A percentile compares a stretch with the other conserved stretches of the same genome.
phyloP scores from a whole-genome alignment of 1,139 yeast genomes.

The Pichia sp. region DNA sequence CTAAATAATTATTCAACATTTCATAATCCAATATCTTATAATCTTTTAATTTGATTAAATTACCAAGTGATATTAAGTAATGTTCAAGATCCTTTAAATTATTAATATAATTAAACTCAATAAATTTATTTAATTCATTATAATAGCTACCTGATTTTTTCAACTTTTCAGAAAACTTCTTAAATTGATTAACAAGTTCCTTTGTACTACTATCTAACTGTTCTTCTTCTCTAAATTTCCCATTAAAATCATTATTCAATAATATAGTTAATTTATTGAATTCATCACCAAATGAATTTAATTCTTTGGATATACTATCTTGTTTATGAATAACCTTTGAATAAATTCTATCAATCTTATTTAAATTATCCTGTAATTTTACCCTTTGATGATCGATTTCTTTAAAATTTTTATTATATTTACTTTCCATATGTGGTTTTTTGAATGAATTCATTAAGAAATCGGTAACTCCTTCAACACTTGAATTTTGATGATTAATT shows the following conservation, averaged over 20 bases:
- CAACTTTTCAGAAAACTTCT: slow-evolving; percentile 48
- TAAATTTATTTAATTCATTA: slow-evolving; percentile 47
- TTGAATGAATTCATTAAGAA: slow-evolving; percentile 89
- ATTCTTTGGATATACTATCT: slow-evolving; percentile 66
- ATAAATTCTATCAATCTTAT: slow-evolving; percentile 73
- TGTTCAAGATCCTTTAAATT: slow-evolving; percentile 83
- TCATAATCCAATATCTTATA: slow-evolving; percentile 89
- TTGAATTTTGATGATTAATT: slow-evolving; percentile 8
- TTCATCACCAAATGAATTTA: slow-evolving; percentile 64
- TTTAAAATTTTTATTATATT: slow-evolving; percentile 68
- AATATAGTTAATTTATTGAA: slow-evolving; percentile 61
- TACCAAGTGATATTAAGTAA: slow-evolving; percentile 71
- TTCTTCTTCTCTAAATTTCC: slow-evolving; percentile 21
- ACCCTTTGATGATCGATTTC: slow-evolving; percentile 80
- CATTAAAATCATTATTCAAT: slow-evolving; percentile 29
- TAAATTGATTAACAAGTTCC: slow-evolving; percentile 37
- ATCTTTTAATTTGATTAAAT: slow-evolving; percentile 75
- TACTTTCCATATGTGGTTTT: slow-evolving; percentile 55
- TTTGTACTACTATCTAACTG: slow-evolving; percentile 27
- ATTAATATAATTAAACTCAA: slow-evolving; percentile 78
- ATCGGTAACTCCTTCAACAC: slow-evolving; percentile 66
- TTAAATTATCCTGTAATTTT: slow-evolving; percentile 75
- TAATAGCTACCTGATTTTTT: slow-evolving; percentile 42
- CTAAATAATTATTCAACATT: slow-evolving; percentile 71
- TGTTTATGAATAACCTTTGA: slow-evolving; percentile 67